A percentile compares a stretch with the other conserved stretches of the same genome.
Conservation (phyloP, 306 rosid species). For the Pueraria montana region DNA sequence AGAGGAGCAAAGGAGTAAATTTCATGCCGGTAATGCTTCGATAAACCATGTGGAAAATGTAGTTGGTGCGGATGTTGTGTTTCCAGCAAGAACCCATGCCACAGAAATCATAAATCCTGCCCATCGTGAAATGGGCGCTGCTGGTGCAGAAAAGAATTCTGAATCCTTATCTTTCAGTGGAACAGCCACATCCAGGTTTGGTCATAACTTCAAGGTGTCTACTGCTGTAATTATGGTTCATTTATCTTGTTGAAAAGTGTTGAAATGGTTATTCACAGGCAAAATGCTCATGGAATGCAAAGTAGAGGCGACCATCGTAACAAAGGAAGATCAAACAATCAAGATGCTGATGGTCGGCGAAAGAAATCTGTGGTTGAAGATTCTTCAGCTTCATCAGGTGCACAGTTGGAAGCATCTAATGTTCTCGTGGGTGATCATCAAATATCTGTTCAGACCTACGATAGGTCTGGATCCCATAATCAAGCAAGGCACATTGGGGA, state of each 20-base stretch:
- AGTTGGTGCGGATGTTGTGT: conserved; percentile 50
- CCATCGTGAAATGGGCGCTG: conserved; percentile 53
- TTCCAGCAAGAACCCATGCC: conserved; percentile 50
- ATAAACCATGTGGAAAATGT: conserved; percentile 58
- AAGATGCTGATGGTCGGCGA: conserved; percentile 73
- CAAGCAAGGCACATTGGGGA: conserved; percentile 64
- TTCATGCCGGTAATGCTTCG: conserved; percentile 53
- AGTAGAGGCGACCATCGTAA: conserved; percentile 67
- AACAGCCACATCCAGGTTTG: conserved; percentile 74
- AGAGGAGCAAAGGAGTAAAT: conserved; percentile 65
- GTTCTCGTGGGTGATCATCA: conserved; percentile 65
- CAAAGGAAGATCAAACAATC: conserved; percentile 63
- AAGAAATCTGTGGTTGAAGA: conserved; percentile 60
- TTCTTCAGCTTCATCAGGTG: conserved; percentile 56
- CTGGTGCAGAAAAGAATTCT: conserved; percentile 59
- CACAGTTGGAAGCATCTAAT: conserved; percentile 57
- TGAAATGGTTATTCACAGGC: conserved; percentile 71
- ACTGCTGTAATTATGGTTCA: conserved; percentile 46
- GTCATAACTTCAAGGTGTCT: conserved; percentile 49
- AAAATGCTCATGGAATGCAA: conserved; percentile 65
- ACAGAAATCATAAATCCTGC: conserved; percentile 55
- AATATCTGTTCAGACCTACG: conserved; percentile 54
- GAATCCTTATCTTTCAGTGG: conserved; percentile 55
- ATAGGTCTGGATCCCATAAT: conserved; percentile 58
- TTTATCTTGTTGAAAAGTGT: conserved; percentile 42